Evolutionary conservation across 441 rosid species (phyloP).

Genomic region (Croton setiger): DNA sequence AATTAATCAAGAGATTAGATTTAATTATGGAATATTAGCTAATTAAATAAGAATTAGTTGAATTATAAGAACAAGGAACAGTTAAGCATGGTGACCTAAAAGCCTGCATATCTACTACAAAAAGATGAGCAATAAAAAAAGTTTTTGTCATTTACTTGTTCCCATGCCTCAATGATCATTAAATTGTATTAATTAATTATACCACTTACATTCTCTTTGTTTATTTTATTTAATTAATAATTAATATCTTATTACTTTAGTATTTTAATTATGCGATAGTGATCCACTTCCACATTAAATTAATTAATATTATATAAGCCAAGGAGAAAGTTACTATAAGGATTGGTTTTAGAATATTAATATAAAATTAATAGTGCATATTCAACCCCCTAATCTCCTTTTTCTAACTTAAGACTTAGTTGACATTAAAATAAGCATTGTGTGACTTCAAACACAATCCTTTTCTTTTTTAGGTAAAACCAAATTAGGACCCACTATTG

Average conservation of each 20-base stretch:
- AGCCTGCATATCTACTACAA: conserved; percentile 35
- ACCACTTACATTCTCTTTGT: conserved; percentile 10
- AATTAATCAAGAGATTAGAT: neutral
- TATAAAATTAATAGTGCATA: neutral
- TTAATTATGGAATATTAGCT: neutral
- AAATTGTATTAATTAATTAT: too few species aligned
- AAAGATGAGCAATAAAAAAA: conserved; percentile 33
- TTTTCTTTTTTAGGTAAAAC: conserved; percentile 22
- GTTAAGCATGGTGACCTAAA: conserved; percentile 30
- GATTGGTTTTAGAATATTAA: neutral
- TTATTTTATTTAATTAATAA: neutral
- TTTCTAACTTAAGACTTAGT: neutral
- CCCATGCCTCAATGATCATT: conserved; percentile 24
- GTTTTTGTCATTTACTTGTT: conserved; percentile 56
- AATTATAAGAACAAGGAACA: conserved; percentile 28
- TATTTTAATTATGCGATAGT: conserved; percentile 4
- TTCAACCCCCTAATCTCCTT: neutral
- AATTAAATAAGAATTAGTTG: conserved; percentile 1
- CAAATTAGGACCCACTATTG: conserved; percentile 11
- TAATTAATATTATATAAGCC: neutral
- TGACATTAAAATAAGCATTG: conserved; percentile 4
- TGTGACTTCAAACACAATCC: conserved; percentile 21
- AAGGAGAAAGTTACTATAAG: neutral
- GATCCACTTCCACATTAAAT: neutral
- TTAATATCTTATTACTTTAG: neutral